A percentile compares a stretch with the other conserved stretches of the same genome.
Conservation (phyloP, 140 eudicot genomes). For the Ambrosia hybrid region DNA sequence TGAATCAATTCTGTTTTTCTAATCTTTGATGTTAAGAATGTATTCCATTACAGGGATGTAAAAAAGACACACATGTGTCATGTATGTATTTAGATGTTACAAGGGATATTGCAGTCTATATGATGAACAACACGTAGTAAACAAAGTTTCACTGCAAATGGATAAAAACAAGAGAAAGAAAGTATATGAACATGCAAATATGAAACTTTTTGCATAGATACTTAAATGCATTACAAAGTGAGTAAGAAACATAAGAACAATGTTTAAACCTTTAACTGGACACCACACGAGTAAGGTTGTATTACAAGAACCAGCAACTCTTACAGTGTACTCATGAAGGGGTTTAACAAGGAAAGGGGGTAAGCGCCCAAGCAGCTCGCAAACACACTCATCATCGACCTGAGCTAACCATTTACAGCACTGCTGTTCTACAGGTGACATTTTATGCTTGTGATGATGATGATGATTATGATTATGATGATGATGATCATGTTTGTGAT, state of each 20-base stretch:
- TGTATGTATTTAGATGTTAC: background rate
- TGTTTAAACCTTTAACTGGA: slow-evolving; percentile 39
- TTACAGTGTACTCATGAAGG: slow-evolving; percentile 53
- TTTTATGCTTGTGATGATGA: slow-evolving; percentile 29
- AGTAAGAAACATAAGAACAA: background rate
- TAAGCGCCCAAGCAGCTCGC: slow-evolving; percentile 64
- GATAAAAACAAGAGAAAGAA: background rate
- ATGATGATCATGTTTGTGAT: slow-evolving; percentile 30
- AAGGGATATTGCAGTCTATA: slow-evolving; percentile 4
- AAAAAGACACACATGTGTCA: background rate
- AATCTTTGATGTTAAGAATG: slow-evolving; percentile 6
- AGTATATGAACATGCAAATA: slow-evolving; percentile 8
- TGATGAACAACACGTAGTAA: background rate
- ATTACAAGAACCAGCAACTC: slow-evolving; percentile 49
- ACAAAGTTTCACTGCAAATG: background rate
- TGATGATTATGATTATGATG: slow-evolving; percentile 5
- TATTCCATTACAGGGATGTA: slow-evolving; percentile 12
- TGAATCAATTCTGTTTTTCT: slow-evolving; percentile 22
- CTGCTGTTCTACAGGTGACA: slow-evolving; percentile 51
- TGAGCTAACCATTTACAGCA: slow-evolving; percentile 79
- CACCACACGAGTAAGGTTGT: slow-evolving; percentile 52
- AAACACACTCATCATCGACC: slow-evolving; percentile 65
- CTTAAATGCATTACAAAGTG: slow-evolving; percentile 19
- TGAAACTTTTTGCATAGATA: slow-evolving; percentile 16
- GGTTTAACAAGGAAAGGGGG: slow-evolving; percentile 77